phyloP scores from a whole-genome alignment of 768 basidiomycete genomes.

The Podaxis sp. region DNA sequence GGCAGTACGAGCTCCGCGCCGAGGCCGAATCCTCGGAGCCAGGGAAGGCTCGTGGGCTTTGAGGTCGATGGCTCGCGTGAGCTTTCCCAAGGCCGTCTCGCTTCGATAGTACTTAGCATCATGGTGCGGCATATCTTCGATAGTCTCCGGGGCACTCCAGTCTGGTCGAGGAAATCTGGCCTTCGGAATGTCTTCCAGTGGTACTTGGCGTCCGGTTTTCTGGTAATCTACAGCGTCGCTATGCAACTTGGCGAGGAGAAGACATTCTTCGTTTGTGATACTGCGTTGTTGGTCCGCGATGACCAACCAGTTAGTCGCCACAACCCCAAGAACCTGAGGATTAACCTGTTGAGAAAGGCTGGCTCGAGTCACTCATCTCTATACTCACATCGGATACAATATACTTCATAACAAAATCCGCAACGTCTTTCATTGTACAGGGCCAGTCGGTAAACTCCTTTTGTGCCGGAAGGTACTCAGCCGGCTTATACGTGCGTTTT shows the following conservation, averaged over 20 bases:
- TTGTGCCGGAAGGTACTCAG: constrained; percentile 46
- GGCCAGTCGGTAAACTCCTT: constrained; percentile 43
- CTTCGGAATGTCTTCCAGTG: constrained; percentile 40
- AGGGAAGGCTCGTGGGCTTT: constrained; percentile 28
- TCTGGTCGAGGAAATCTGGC: constrained; percentile 47
- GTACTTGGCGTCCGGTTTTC: constrained; percentile 52
- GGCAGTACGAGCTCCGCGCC: neutral
- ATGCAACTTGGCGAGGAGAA: constrained; percentile 54
- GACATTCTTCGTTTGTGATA: constrained; percentile 51
- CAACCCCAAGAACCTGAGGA: constrained; percentile 52
- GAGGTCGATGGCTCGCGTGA: constrained; percentile 61
- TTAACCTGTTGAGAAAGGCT: neutral
- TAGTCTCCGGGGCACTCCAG: constrained; percentile 64
- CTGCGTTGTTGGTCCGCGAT: constrained; percentile 55
- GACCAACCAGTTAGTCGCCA: constrained; percentile 61
- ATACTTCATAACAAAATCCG: constrained; percentile 67
- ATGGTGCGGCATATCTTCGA: constrained; percentile 26
- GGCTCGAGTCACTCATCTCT: neutral
- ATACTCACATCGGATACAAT: constrained; percentile 57
- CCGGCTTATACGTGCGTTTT: constrained; percentile 33
- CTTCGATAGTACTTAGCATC: constrained; percentile 51
- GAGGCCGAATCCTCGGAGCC: neutral
- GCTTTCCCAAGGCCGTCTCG: constrained; percentile 52
- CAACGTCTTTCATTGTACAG: constrained; percentile 62
- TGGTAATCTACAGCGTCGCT: constrained; percentile 68